Base-by-base conservation (phyloP, 2,329 filamentous ascomycete genomes). In the Sclerotiophoma versabilis region DNA sequence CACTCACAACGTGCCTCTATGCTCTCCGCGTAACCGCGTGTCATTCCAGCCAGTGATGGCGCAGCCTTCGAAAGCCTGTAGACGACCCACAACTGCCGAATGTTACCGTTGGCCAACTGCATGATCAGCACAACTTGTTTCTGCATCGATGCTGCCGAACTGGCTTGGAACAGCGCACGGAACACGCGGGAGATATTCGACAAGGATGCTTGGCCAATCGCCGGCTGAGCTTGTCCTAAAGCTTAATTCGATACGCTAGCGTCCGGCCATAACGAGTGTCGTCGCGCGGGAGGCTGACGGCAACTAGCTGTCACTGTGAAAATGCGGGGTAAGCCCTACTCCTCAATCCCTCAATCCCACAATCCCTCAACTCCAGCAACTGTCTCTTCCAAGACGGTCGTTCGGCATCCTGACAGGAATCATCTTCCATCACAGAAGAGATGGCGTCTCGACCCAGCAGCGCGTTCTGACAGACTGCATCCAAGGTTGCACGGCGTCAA, bases 171-270 rank as follows among this genome's bases (percentile, higher is more conserved):
- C 54, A 36, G 47, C 38, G 50, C 57, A 48, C 54, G 54, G 57
- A 51, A 54, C 50, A 37, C 42, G 15, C 58, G 49, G 63, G 56
- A 60, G 54, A 65, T 61, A 60, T 9, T 47, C 52, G 32, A 65
- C 60, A 64, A 66, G 62, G 62, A 63, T 66, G 22, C 63, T 68
- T 66, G 59, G 60, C 62, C 59, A 55, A 60, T 61, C 50, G 58
- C 51, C 56, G 37, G 49, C 36, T 47, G 58, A 55, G 62, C 65
- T 68, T 66, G 36, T 55, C 55, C 45, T 27, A 66, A 68, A 66
- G 65, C 65, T 68, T 68, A 59, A 54, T 66, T 58, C 49, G 14
- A 56, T 41, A 46, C 49, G 49, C 58, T 65, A 62, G 60, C 51
- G 48, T 37, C 45, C 47, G 49, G 37, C 59, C 33, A 37, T 8